Evolutionary conservation across 306 rosid genomes (phyloP).

Genomic region (Malus orientalis): DNA sequence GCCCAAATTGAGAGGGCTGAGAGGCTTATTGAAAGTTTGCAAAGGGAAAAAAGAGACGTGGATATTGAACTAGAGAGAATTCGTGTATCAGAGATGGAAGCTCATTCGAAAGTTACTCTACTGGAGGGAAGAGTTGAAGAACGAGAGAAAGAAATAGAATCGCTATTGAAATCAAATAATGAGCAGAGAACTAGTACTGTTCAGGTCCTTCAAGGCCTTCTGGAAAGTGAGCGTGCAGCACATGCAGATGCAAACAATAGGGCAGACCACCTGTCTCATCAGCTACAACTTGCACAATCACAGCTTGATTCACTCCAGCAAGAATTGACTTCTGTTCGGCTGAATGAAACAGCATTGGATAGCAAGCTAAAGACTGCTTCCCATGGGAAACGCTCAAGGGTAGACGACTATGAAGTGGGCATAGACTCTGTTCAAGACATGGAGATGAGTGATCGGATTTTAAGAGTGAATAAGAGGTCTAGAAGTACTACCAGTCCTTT

Average conservation of each 20-base stretch:
- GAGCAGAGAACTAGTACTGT: slow-evolving; percentile 64
- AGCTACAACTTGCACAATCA: slow-evolving; percentile 84
- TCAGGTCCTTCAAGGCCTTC: slow-evolving; percentile 69
- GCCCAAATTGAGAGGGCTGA: slow-evolving; percentile 74
- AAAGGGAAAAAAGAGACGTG: slow-evolving; percentile 49
- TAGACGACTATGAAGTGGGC: slow-evolving; percentile 53
- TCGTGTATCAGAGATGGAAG: slow-evolving; percentile 56
- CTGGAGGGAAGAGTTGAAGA: slow-evolving; percentile 72
- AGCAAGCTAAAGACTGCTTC: slow-evolving; percentile 63
- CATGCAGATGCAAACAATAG: slow-evolving; percentile 81
- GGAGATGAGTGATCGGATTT: slow-evolving; percentile 53
- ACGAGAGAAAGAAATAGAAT: slow-evolving; percentile 75
- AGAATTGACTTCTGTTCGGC: slow-evolving; percentile 66
- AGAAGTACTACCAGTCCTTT: slow-evolving; percentile 54
- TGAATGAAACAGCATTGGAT: slow-evolving; percentile 75
- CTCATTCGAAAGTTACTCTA: slow-evolving; percentile 40
- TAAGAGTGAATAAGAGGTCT: slow-evolving; percentile 52
- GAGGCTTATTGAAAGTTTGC: slow-evolving; percentile 63
- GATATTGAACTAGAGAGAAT: slow-evolving; percentile 41
- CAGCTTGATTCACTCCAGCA: slow-evolving; percentile 81
- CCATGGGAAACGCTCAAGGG: slow-evolving; percentile 70
- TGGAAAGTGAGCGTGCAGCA: slow-evolving; percentile 87
- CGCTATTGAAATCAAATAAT: slow-evolving; percentile 62
- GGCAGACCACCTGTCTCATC: slow-evolving; percentile 82
- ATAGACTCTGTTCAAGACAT: slow-evolving; percentile 61